Evolutionary conservation across 805 yeast genomes (phyloP), one percentile per base, ranked within the genome.

Genomic region (Brettanomyces custersianus): DNA sequence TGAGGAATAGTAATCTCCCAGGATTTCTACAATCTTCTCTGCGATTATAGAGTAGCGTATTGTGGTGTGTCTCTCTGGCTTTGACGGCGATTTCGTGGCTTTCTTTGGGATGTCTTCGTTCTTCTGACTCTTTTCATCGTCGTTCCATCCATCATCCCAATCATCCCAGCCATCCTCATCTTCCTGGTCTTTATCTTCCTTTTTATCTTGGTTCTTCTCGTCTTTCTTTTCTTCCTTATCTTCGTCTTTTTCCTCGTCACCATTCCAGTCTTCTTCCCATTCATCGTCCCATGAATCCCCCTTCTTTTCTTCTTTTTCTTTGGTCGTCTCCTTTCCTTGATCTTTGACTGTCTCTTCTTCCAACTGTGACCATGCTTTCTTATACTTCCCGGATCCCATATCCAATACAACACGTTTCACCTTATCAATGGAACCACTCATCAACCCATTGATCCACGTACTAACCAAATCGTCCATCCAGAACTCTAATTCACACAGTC

Each of bases 381-480:
- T 23, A 22, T 38, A 46, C 15, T 36, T 44, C 2, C 35, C 42
- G 12, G 35, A 37, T 5, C 34, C 35, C 30, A 33, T 43, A 29
- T n/a, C 41, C 39, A 16, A 42, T 8, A 29, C 49, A 45, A 55
- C 25, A 3, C 25, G 34, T 30, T 55, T 57, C 23, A 56, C 31
- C 7, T 43, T 42, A 29, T 55, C 55, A 11, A 55, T 49, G 2
- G 55, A 38, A 18, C 38, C 31, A 20, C 52, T 53, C 17, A 46
- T 43, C 21, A 55, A 37, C 20, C 42, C 49, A 20, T 42, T 42
- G 2, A 54, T 40, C 60, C 60, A 57, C 17, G 53, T 51, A 19
- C 33, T 51, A 2, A 45, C 38, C 7, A 54, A 37, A 36, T 56
- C 60, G 27, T 54, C 59, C 8, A 52, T 47, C 62, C 62, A 57